Conservation (phyloP, 257 asterid species). For the Jasminum sambac region DNA sequence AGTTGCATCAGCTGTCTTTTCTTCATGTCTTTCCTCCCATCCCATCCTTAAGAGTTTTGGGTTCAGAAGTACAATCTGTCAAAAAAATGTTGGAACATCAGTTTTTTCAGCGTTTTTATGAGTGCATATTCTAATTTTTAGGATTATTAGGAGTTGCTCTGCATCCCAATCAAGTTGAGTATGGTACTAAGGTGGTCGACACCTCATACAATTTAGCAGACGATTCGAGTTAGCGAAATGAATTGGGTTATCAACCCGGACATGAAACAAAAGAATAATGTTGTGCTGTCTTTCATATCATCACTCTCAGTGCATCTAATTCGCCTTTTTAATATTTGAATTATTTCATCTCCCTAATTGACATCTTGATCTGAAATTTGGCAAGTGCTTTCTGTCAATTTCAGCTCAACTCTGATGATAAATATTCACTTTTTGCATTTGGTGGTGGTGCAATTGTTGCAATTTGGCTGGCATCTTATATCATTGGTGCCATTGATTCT, state of each 20-base stretch:
- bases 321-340: neutral
- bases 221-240: neutral
- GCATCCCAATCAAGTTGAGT: neutral
- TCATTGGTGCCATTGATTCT: conserved; percentile 74
- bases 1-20: neutral
- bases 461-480: conserved; percentile 58
- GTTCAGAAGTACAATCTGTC: neutral
- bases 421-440: conserved; percentile 47
- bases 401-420: conserved; percentile 60
- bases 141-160: neutral
- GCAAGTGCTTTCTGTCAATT: conserved; percentile 13
- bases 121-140: neutral
- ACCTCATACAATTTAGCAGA: neutral
- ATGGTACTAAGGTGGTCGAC: neutral
- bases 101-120: neutral
- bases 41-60: neutral
- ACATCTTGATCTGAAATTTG: conserved; percentile 22
- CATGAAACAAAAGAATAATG: neutral
- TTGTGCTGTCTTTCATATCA: neutral
- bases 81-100: neutral
- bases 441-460: conserved; percentile 61
- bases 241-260: neutral
- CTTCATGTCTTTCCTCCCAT: neutral
- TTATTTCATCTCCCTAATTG: neutral
- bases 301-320: neutral